Evolutionary conservation across 192 early-diverging fungal genomes (phyloP).

Genomic region (Cladochytrium replicatum): DNA sequence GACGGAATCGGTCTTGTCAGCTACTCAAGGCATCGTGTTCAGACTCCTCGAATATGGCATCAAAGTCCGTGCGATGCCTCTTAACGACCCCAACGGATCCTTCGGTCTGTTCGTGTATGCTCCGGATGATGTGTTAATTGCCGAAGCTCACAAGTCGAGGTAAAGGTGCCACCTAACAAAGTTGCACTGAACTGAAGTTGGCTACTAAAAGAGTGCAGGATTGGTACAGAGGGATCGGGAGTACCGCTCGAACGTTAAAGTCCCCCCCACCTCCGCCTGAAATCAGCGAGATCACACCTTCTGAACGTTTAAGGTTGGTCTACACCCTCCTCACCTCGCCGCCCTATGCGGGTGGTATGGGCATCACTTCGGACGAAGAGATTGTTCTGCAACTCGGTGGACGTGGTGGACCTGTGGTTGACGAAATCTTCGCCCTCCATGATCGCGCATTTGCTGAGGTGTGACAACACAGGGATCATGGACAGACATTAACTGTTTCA

Average conservation of each 20-base stretch:
- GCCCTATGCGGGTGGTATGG: conserved; percentile 49
- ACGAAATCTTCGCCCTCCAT: conserved; percentile 69
- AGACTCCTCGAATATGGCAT: conserved; percentile 48
- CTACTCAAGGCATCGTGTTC: conserved; percentile 44
- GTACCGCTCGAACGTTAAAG: conserved; percentile 18
- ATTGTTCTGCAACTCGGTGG: conserved; percentile 35
- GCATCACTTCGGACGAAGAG: conserved; percentile 21
- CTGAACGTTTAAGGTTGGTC: conserved; percentile 53
- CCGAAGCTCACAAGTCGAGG: conserved; percentile 14
- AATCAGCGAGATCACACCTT: conserved; percentile 8
- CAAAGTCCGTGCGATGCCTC: conserved; percentile 22
- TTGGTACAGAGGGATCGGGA: conserved; percentile 9
- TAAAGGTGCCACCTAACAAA: conserved; percentile 1
- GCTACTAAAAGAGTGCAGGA: conserved; percentile 17
- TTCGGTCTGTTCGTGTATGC: conserved; percentile 8
- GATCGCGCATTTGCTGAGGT: conserved; percentile 68
- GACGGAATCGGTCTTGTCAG: conserved; percentile 44
- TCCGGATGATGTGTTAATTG: conserved; percentile 12
- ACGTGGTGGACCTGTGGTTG: conserved; percentile 37
- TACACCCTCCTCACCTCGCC: conserved; percentile 52
- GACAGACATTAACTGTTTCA: too few relatives aligned
- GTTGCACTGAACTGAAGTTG: conserved; percentile 13
- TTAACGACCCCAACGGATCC: neutral
- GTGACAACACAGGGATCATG: too few relatives aligned
- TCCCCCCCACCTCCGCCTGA: conserved; percentile 10